Conservation (phyloP, 768 basidiomycete genomes). For the Lentinula sp. region DNA sequence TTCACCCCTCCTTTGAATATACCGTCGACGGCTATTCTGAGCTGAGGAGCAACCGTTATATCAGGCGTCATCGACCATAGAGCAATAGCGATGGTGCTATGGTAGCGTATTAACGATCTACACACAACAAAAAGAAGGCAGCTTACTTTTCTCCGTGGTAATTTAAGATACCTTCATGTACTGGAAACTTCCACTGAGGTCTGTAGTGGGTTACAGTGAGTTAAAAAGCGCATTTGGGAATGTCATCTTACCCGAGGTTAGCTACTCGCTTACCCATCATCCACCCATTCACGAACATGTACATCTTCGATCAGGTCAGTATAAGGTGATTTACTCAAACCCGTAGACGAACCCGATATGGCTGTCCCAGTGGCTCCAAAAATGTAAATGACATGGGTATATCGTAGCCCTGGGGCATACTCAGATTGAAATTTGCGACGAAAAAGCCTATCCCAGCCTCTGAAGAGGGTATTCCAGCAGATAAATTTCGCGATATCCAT, state of each 20-base stretch:
- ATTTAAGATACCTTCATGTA: constrained; percentile 75
- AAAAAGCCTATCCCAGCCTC: constrained; percentile 78
- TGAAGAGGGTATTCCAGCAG: constrained; percentile 49
- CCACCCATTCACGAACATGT: constrained; percentile 84
- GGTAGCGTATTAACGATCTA: background rate
- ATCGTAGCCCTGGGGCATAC: constrained; percentile 56
- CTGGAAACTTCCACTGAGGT: constrained; percentile 77
- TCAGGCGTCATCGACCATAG: constrained; percentile 39
- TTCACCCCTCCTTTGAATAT: constrained; percentile 40
- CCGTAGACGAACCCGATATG: constrained; percentile 40
- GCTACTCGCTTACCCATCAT: constrained; percentile 80
- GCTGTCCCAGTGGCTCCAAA: constrained; percentile 47
- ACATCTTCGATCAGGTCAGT: constrained; percentile 22
- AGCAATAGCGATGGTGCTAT: constrained; percentile 48
- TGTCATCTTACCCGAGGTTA: constrained; percentile 49
- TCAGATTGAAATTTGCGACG: constrained; percentile 62
- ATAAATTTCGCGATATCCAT: constrained; percentile 54
- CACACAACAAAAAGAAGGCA: background rate
- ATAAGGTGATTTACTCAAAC: background rate
- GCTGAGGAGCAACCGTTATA: constrained; percentile 23
- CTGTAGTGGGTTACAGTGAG: constrained; percentile 22
- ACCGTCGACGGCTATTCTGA: constrained; percentile 31
- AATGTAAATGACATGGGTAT: constrained; percentile 70
- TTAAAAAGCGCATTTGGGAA: background rate
- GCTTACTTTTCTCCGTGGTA: constrained; percentile 67